These are phyloP conservation scores for Gymnopilus dilepis DNA, from an alignment of 768 basidiomycete genomes.

Conservation along the genomic window DNA sequence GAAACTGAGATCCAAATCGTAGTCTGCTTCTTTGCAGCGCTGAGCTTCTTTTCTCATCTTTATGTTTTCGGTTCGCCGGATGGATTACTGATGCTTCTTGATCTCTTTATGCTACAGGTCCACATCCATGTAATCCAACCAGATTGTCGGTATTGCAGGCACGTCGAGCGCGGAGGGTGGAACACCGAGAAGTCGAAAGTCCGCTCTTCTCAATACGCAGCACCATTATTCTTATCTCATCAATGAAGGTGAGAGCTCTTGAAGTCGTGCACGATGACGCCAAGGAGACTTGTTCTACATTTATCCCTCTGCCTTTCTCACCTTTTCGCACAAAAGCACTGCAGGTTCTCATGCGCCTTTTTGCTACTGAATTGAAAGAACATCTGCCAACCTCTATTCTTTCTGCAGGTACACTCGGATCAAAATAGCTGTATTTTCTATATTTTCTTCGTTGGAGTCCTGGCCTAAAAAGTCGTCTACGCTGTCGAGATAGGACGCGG, in stretches of 20 bases:
- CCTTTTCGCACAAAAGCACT: neutral
- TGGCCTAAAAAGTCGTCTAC: neutral
- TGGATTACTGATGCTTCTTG: neutral
- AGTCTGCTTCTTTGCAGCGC: constrained; percentile 8
- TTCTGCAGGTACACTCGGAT: neutral
- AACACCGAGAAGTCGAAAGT: neutral
- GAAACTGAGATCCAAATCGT: constrained; percentile 8
- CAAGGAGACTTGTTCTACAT: constrained; percentile 1
- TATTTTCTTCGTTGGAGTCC: neutral
- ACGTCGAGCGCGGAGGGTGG: constrained; percentile 1
- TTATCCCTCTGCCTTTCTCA: neutral
- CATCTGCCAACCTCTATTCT: neutral
- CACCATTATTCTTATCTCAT: constrained; percentile 1
- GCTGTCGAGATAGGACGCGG: neutral
- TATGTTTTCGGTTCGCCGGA: neutral
- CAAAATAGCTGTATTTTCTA: constrained; percentile 1
- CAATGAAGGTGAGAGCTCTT: neutral
- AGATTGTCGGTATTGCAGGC: neutral
- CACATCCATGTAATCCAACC: neutral
- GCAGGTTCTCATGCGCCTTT: neutral
- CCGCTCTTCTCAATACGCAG: constrained; percentile 2
- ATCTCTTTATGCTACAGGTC: neutral
- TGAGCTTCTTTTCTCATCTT: constrained; percentile 7
- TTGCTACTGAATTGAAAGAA: constrained; percentile 4
- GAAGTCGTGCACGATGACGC: neutral